These are phyloP conservation scores for Mrakia gelida DNA, from an alignment of 768 basidiomycete species.

Conservation along the genomic window DNA sequence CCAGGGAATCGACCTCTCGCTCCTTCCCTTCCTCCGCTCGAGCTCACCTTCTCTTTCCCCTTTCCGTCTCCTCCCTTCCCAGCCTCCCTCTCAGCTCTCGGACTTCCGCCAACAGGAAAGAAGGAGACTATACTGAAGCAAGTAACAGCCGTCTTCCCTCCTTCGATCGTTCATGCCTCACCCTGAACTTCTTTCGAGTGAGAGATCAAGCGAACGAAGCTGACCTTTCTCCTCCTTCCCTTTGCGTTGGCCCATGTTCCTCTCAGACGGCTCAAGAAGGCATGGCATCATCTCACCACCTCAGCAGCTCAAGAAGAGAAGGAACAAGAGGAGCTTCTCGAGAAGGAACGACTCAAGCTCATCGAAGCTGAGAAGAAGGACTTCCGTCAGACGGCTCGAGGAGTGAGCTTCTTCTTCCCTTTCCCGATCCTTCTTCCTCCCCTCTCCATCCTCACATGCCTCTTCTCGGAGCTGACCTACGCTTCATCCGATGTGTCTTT, in stretches of 20 bases:
- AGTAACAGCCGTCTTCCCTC: conserved; percentile 21
- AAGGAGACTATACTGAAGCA: conserved; percentile 46
- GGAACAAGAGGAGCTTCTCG: neutral
- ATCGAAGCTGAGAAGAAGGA: conserved; percentile 12
- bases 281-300: conserved; percentile 1
- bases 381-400: conserved; percentile 1
- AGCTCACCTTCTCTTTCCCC: neutral
- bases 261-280: conserved; percentile 11
- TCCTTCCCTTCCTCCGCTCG: neutral
- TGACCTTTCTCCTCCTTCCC: neutral
- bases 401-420: neutral
- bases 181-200: neutral
- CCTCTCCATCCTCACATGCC: neutral
- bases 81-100: conserved; percentile 38
- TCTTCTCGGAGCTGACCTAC: conserved; percentile 16
- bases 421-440: too few species aligned
- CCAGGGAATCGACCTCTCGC: neutral
- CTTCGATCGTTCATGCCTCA: too few species aligned
- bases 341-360: neutral
- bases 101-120: conserved; percentile 45
- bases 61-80: neutral
- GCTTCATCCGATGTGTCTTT: neutral
- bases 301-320: neutral
- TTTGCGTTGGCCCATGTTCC: neutral
- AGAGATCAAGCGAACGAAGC: too few species aligned